These are phyloP conservation scores for Lachnellula arida DNA, from an alignment of 2,329 filamentous ascomycete genomes.

Conservation along the genomic window DNA sequence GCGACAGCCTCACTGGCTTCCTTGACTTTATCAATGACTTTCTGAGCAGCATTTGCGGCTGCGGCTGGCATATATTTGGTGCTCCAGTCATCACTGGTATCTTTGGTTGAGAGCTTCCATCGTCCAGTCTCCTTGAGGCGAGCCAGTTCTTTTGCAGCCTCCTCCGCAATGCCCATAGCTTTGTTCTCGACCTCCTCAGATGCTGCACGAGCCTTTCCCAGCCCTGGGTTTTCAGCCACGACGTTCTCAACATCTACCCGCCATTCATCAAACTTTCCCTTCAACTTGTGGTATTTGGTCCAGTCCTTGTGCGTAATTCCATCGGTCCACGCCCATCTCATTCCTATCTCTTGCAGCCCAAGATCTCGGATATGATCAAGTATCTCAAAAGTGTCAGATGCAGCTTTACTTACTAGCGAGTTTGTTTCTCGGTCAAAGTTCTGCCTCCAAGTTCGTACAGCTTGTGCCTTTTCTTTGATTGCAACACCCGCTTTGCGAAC, in stretches of 20 bases:
- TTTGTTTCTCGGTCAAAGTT: slow-evolving; percentile 54
- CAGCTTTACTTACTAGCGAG: slow-evolving; percentile 51
- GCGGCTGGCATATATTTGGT: slow-evolving; percentile 58
- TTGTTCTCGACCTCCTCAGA: slow-evolving; percentile 68
- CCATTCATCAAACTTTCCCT: slow-evolving; percentile 79
- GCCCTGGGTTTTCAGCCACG: slow-evolving; percentile 66
- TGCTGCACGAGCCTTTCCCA: slow-evolving; percentile 63
- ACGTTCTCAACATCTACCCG: slow-evolving; percentile 73
- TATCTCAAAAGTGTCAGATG: slow-evolving; percentile 61
- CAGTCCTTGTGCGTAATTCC: slow-evolving; percentile 96
- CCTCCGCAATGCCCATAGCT: slow-evolving; percentile 75
- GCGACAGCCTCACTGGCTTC: slow-evolving; percentile 26
- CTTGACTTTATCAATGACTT: slow-evolving; percentile 24
- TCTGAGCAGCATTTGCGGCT: slow-evolving; percentile 41
- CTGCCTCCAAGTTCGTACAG: slow-evolving; percentile 58
- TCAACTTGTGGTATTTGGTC: slow-evolving; percentile 88
- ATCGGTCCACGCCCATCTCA: slow-evolving; percentile 89
- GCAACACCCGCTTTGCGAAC: slow-evolving; percentile 54
- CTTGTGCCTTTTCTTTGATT: slow-evolving; percentile 61
- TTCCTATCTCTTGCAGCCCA: slow-evolving; percentile 68
- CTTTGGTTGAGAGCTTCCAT: slow-evolving; percentile 75
- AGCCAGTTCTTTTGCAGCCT: slow-evolving; percentile 73
- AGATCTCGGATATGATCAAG: slow-evolving; percentile 65
- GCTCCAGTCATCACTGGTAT: slow-evolving; percentile 75
- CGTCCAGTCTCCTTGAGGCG: slow-evolving; percentile 77